A percentile compares a stretch with the other conserved stretches of the same genome.
These are phyloP conservation scores for Lagenaria siceraria DNA, from an alignment of 306 rosid species.

Conservation along the genomic window DNA sequence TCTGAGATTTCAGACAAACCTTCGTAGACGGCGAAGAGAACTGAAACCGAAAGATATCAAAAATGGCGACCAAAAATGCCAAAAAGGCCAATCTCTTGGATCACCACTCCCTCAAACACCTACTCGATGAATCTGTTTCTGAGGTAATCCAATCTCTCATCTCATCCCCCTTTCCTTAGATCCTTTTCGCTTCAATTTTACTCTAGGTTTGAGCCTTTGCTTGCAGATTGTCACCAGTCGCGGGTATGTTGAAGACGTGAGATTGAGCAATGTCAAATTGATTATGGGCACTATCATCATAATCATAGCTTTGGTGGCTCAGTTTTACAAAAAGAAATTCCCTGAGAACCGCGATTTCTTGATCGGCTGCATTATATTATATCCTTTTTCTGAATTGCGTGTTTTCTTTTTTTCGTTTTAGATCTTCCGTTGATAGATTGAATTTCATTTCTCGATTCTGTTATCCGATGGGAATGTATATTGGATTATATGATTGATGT, in stretches of 20 bases:
- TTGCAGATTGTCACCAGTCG: slow-evolving; percentile 52
- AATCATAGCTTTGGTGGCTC: slow-evolving; percentile 75
- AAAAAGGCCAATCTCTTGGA: slow-evolving; percentile 86
- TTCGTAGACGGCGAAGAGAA: background rate
- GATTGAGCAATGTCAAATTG: slow-evolving; percentile 66
- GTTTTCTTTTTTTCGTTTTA: background rate
- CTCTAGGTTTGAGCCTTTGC: background rate
- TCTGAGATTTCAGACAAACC: background rate
- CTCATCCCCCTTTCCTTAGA: background rate
- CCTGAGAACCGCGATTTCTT: slow-evolving; percentile 85
- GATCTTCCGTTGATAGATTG: background rate
- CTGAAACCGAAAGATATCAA: slow-evolving; percentile 19
- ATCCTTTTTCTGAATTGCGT: slow-evolving; percentile 37
- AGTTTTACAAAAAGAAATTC: slow-evolving; percentile 87
- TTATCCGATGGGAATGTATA: background rate
- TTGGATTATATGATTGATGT: background rate
- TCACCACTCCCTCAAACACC: slow-evolving; percentile 75
- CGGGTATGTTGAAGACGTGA: slow-evolving; percentile 79
- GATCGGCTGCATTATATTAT: slow-evolving; percentile 63
- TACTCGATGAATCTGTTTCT: slow-evolving; percentile 74
- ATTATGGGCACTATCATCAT: slow-evolving; percentile 57
- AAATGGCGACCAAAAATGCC: slow-evolving; percentile 26
- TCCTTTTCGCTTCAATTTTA: background rate
- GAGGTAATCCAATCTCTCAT: slow-evolving; percentile 35
- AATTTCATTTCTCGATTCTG: background rate